Percentiles rank a stretch among this genome's conserved stretches.
Evolutionary conservation across 2,329 filamentous ascomycete genomes (phyloP).

Genomic region (Biscogniauxia mediterranea): DNA sequence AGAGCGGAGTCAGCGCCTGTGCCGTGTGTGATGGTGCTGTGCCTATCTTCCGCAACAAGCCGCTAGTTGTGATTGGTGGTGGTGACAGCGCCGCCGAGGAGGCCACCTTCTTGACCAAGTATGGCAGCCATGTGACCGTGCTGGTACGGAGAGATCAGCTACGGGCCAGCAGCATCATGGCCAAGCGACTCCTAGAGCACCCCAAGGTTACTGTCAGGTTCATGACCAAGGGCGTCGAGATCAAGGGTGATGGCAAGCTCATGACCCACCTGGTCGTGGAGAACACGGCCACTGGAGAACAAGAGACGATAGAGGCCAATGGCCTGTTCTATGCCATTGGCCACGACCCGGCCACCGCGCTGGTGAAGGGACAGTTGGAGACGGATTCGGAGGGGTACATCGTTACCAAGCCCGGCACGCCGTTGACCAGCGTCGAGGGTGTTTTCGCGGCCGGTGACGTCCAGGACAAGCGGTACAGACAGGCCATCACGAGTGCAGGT

Average conservation of each 20-base stretch:
- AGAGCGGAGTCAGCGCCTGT: slow-evolving; percentile 92
- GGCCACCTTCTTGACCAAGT: slow-evolving; percentile 96
- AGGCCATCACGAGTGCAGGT: slow-evolving; percentile 97
- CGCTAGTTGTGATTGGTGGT: slow-evolving; percentile 90
- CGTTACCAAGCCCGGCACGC: slow-evolving; percentile 78
- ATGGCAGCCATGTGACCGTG: slow-evolving; percentile 91
- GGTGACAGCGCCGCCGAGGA: slow-evolving; percentile 97
- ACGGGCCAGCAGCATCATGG: slow-evolving; percentile 89
- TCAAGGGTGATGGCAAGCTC: slow-evolving; percentile 81
- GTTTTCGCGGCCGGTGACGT: slow-evolving; percentile 97
- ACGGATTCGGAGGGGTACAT: slow-evolving; percentile 91
- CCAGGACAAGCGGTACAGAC: slow-evolving; percentile 96
- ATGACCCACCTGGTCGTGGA: slow-evolving; percentile 87
- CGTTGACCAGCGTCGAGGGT: slow-evolving; percentile 82
- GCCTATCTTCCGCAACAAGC: slow-evolving; percentile 96
- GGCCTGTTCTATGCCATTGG: slow-evolving; percentile 97
- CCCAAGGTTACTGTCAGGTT: slow-evolving; percentile 89
- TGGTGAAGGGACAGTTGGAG: slow-evolving; percentile 88
- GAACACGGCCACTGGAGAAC: slow-evolving; percentile 71
- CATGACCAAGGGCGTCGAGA: slow-evolving; percentile 77
- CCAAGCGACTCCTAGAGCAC: slow-evolving; percentile 75
- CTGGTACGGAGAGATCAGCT: slow-evolving; percentile 85
- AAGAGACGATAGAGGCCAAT: slow-evolving; percentile 84
- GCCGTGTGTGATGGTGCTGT: slow-evolving; percentile 97
- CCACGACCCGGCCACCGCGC: slow-evolving; percentile 86